These are phyloP conservation scores for Penicillium egyptiacum DNA, from an alignment of 495 filamentous ascomycete genomes.

Conservation along the genomic window DNA sequence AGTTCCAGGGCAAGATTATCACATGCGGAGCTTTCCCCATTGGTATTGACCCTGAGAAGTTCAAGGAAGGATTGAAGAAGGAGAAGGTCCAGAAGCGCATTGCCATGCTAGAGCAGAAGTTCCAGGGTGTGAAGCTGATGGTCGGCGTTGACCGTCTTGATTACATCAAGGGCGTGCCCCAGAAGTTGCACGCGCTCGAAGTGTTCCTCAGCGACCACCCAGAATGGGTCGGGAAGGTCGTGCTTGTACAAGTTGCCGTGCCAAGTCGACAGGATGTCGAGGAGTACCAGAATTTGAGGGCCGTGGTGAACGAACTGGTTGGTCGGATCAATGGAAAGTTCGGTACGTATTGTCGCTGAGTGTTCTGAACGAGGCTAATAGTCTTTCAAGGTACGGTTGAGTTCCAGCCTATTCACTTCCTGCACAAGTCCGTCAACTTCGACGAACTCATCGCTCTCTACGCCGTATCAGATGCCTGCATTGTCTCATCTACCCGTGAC, in stretches of 20 bases:
- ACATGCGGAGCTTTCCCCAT: constrained; percentile 94
- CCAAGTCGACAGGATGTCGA: constrained; percentile 93
- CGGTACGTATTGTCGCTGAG: constrained; percentile 45
- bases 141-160: constrained; percentile 95
- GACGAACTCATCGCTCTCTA: constrained; percentile 93
- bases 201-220: constrained; percentile 96
- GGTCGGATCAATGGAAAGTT: constrained; percentile 95
- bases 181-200: constrained; percentile 93
- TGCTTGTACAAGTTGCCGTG: constrained; percentile 93
- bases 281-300: constrained; percentile 93
- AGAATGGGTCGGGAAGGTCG: constrained; percentile 98
- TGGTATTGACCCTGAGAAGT: constrained; percentile 95
- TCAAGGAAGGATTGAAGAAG: constrained; percentile 81
- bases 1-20: constrained; percentile 78
- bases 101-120: constrained; percentile 79
- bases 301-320: constrained; percentile 91
- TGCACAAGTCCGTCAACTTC: constrained; percentile 91
- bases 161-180: constrained; percentile 97
- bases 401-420: constrained; percentile 97
- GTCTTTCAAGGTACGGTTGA: constrained; percentile 70
- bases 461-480: constrained; percentile 88
- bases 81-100: constrained; percentile 86
- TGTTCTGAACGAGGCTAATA: constrained; percentile 19
- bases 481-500: constrained; percentile 94
- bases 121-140: constrained; percentile 93